A percentile compares a stretch with the other conserved stretches of the same genome.
These are phyloP conservation scores for Ustanciosporium gigantosporum DNA, from an alignment of 1,284 basidiomycete genomes.

Conservation along the genomic window DNA sequence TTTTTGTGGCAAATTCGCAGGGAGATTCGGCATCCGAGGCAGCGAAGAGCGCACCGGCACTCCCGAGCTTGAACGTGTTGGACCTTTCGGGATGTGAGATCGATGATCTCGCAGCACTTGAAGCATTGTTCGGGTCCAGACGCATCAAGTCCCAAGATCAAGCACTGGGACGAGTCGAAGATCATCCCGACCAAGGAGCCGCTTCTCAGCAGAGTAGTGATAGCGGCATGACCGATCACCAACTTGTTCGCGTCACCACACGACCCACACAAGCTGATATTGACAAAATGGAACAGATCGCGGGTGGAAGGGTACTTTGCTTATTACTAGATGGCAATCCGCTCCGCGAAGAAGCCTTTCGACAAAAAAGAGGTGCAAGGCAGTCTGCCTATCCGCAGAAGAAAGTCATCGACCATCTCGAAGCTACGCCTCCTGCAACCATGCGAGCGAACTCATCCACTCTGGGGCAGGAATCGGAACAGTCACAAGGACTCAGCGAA, in stretches of 20 bases:
- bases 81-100: constrained; percentile 51
- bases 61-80: constrained; percentile 23
- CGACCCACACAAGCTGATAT: constrained; percentile 20
- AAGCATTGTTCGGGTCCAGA: constrained; percentile 41
- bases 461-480: background rate
- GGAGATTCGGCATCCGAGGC: background rate
- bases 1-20: constrained; percentile 37
- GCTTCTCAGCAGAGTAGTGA: constrained; percentile 1
- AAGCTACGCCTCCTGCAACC: background rate
- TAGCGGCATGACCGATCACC: constrained; percentile 27
- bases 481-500: background rate
- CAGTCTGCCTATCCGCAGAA: constrained; percentile 25
- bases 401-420: background rate
- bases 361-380: constrained; percentile 44
- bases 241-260: constrained; percentile 38
- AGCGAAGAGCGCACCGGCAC: background rate
- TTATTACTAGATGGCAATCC: constrained; percentile 45
- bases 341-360: constrained; percentile 41
- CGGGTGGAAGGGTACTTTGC: constrained; percentile 16
- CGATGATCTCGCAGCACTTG: constrained; percentile 38
- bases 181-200: background rate
- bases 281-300: constrained; percentile 14
- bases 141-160: constrained; percentile 26
- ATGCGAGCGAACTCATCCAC: background rate
- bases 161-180: constrained; percentile 16